phyloP scores from a whole-genome alignment of 352 stramenopile genomes.

The Phytophthora constricta region DNA sequence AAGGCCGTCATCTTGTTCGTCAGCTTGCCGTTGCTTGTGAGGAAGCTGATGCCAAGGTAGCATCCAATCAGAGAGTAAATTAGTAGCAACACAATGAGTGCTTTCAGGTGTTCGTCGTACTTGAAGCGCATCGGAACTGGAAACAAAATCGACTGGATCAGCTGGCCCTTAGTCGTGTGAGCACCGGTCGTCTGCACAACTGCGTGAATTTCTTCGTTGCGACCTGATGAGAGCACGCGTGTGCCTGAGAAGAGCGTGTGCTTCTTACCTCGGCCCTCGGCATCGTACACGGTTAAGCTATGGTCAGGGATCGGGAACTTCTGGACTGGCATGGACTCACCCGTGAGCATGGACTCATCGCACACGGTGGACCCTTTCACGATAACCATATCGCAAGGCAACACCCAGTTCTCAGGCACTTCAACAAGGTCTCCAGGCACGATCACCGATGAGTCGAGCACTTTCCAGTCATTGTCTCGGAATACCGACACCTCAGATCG shows the following conservation, averaged over 20 bases:
- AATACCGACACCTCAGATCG: slow-evolving; percentile 57
- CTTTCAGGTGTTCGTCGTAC: slow-evolving; percentile 85
- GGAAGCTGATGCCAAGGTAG: slow-evolving; percentile 50
- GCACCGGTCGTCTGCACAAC: slow-evolving; percentile 75
- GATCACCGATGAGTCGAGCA: slow-evolving; percentile 36
- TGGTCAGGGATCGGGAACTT: slow-evolving; percentile 66
- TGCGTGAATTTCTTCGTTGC: slow-evolving; percentile 55
- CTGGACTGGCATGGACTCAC: slow-evolving; percentile 75
- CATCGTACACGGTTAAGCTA: slow-evolving; percentile 43
- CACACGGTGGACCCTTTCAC: slow-evolving; percentile 55
- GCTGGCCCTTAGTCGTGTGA: slow-evolving; percentile 74
- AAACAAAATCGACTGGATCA: slow-evolving; percentile 81
- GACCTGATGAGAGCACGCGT: slow-evolving; percentile 49
- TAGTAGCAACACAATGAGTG: slow-evolving; percentile 67
- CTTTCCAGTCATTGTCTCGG: slow-evolving; percentile 50
- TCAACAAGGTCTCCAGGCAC: slow-evolving; percentile 57
- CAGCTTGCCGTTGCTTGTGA: slow-evolving; percentile 50
- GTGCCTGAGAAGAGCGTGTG: slow-evolving; percentile 84
- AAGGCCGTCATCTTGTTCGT: slow-evolving; percentile 64
- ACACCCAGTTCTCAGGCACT: slow-evolving; percentile 53
- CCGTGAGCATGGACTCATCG: slow-evolving; percentile 62
- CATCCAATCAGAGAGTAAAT: slow-evolving; percentile 64
- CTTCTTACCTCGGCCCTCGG: slow-evolving; percentile 51
- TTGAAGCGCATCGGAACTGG: slow-evolving; percentile 85
- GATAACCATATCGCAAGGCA: slow-evolving; percentile 66